phyloP scores from a whole-genome alignment of 140 eudicot genomes.

The Ambrosia hybrid region DNA sequence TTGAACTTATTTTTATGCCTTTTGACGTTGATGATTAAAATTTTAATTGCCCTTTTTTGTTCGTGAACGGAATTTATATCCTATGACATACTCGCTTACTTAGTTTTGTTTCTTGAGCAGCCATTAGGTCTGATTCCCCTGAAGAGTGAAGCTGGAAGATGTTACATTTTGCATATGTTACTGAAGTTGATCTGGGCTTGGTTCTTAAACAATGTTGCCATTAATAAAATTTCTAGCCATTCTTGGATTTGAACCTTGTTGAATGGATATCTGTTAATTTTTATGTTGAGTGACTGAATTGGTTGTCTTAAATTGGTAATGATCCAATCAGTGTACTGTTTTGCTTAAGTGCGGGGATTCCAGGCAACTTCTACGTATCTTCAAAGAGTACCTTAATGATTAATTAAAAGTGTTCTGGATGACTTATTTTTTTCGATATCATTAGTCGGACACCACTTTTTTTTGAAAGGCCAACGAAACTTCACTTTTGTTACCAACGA shows the following conservation, averaged over 20 bases:
- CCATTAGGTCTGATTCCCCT: slow-evolving; percentile 45
- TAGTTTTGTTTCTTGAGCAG: slow-evolving; percentile 29
- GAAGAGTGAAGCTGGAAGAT: slow-evolving; percentile 42
- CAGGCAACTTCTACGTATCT: not conserved
- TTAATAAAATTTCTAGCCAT: slow-evolving; percentile 22
- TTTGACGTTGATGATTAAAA: not conserved
- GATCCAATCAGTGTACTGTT: not conserved
- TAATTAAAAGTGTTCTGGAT: too few relatives aligned
- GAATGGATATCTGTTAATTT: slow-evolving; percentile 6
- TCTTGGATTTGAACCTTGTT: slow-evolving; percentile 16
- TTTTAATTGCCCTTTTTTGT: not conserved
- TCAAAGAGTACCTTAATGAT: not conserved
- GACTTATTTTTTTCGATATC: too few relatives aligned
- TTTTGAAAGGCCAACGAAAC: too few relatives aligned
- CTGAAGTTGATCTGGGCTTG: slow-evolving; percentile 25
- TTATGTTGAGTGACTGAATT: not conserved
- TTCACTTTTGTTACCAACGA: too few relatives aligned
- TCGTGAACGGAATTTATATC: not conserved
- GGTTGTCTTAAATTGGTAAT: not conserved
- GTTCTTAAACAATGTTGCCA: slow-evolving; percentile 18
- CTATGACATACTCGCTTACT: not conserved
- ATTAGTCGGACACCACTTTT: too few relatives aligned
- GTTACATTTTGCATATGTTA: slow-evolving; percentile 20
- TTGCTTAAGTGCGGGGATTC: not conserved
- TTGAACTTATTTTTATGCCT: too few relatives aligned